phyloP scores from a whole-genome alignment of 192 early-diverging fungal genomes.

The Coemansia sp. region DNA sequence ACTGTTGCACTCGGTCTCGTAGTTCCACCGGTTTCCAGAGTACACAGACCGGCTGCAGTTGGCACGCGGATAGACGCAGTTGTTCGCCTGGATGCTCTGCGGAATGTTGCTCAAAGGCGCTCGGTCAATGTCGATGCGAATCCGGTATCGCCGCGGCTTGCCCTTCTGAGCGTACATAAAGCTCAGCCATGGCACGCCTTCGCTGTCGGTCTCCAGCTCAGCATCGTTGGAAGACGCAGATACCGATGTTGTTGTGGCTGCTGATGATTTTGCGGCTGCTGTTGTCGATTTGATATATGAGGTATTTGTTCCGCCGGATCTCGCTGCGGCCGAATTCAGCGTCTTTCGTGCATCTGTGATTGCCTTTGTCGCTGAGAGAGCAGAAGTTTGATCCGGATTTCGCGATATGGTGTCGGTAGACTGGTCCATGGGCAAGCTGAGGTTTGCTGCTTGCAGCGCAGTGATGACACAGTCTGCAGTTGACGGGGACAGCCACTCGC shows the following conservation, averaged over 20 bases:
- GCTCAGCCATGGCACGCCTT: slow-evolving; percentile 40
- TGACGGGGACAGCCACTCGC: slow-evolving; percentile 38
- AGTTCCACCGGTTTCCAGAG: slow-evolving; percentile 81
- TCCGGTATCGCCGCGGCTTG: slow-evolving; percentile 58
- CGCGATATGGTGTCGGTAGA: not conserved
- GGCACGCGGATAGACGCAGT: slow-evolving; percentile 86
- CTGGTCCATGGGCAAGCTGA: not conserved
- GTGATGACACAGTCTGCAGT: slow-evolving; percentile 49
- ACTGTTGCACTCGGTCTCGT: slow-evolving; percentile 84
- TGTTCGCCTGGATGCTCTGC: slow-evolving; percentile 65
- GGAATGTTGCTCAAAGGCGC: slow-evolving; percentile 50
- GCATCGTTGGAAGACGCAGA: slow-evolving; percentile 16
- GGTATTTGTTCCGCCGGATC: not conserved
- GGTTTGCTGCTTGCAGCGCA: slow-evolving; percentile 38
- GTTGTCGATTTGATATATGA: not conserved
- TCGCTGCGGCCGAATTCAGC: not conserved
- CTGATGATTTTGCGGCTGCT: not conserved
- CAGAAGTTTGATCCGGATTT: not conserved
- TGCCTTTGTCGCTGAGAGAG: no score
- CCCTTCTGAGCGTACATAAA: slow-evolving; percentile 63
- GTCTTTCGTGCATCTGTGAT: no score
- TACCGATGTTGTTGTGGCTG: not conserved
- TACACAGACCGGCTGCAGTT: slow-evolving; percentile 64
- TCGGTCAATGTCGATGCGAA: slow-evolving; percentile 75
- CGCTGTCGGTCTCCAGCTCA: slow-evolving; percentile 22